Evolutionary conservation across 2,329 filamentous ascomycete species (phyloP), one percentile per base, ranked within the genome.

Genomic region (Thielaviopsis euricoi): DNA sequence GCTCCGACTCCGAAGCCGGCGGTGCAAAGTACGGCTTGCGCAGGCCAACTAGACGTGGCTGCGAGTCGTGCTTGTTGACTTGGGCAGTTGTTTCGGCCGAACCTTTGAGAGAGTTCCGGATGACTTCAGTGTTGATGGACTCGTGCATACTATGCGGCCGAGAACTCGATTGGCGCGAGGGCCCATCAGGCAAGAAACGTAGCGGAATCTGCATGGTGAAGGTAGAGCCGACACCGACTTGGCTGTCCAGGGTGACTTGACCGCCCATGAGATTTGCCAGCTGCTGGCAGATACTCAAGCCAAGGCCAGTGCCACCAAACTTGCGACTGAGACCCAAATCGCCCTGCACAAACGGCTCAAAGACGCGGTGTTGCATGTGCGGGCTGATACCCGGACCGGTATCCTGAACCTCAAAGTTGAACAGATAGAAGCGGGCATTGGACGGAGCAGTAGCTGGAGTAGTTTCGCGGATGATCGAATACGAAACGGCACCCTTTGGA

Each of bases 261-360:
- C 90, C 90, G 54, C 83, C 83, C 88, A 96, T 95, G 17, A 95
- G 72, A 17, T 75, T 81, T 2, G 89, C 87, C 43, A 96, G 74
- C 67, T 96, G 90, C 21, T 87, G 85, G 70, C 89, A 95, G 64
- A 96, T 96, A 65, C 86, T 91, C 57, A 96, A 70, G 1, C 90
- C 90, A 1, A 95, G 73, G 3, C 90, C 90, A 0, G 90, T 95
- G 17, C 90, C 90, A 19, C 89, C 89, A 66, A 85, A 94, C 66
- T 93, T 93, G 69, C 89, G 94, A 72, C 86, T 94, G 17, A 96
- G 72, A 0, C 89, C 87, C 1, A 93, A 73, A 66, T 95, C 89
- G n/a, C 87, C 90, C 69, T 96, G 90, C 0, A 95, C 87, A 66
- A 96, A 96, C 0, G 90, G 90, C 68, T 95, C 90, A 67, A 96